Base-by-base conservation (phyloP, 2,329 filamentous ascomycete genomes). In the Sporothrix phasma region DNA sequence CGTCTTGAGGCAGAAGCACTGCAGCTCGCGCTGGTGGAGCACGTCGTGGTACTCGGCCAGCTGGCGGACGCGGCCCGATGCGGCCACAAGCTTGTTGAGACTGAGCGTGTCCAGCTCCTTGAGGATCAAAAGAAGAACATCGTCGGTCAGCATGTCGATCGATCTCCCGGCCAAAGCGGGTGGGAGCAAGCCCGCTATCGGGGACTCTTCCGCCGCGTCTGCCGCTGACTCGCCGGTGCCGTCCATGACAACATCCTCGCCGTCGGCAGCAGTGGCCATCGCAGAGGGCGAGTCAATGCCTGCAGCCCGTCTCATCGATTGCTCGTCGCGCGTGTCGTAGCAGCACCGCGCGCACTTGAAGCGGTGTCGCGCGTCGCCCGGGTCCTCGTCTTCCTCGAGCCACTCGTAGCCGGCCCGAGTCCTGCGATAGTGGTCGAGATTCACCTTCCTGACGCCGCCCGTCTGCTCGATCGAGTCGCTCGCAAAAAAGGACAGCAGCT, bases 401-500 rank as follows among this genome's bases (percentile, higher is more conserved):
- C n/a, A n/a, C n/a, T n/a, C n/a, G n/a, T n/a, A n/a, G n/a, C n/a
- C n/a, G n/a, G n/a, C n/a, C n/a, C n/a, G n/a, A n/a, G n/a, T n/a
- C n/a, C n/a, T n/a, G n/a, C n/a, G 70, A 63, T 72, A 77, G 0
- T 17, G 6, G 0, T 61, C 61, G 4, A 79, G 69, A 13, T 73
- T 51, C 13, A 73, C 51, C 4, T 41, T 15, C 3, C 53, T n/a
- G n/a, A n/a, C 61, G 7, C 71, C 72, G 51, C 74, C 29, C 0
- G 68, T 66, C 63, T 81, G 79, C 64, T 81, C 78, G 3, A 82
- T 61, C 1, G 64, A 73, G 1, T 79, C 76, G 67, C 79, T 81
- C 29, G 73, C 73, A 68, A 82, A 82, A 71, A 82, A 81, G 67
- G 79, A 81, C 2, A 82, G 70, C n/a, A 81, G 66, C 69, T 81